Base-by-base conservation (phyloP, 306 rosid genomes). In the Fragaria vesca region DNA sequence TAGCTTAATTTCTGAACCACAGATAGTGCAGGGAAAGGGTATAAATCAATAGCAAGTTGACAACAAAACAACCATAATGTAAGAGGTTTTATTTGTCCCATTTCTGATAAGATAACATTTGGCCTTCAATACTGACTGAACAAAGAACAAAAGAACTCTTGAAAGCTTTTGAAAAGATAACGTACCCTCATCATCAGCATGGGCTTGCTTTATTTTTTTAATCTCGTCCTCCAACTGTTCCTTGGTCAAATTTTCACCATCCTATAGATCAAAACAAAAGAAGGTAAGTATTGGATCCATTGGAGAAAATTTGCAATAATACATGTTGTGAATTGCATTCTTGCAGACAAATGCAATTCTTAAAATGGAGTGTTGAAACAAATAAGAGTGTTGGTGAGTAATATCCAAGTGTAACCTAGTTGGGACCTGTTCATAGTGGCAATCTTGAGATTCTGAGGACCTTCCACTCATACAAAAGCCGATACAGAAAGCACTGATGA, bases 131-230 rank as follows among this genome's bases (percentile, higher is more conserved):
- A 65, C 32, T 30, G 43, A 65, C 46, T 3, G 48, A 20, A 18
- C 71, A 54, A 54, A 54, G 1, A 30, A 15, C 6, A 30, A 30
- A 12, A 15, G 15, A 30, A 63, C 40, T 32, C 36, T 30, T 16
- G 5, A 60, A 60, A 34, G 43, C 4, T 12, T 16, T 62, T 32
- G 2, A 48, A 76, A 66, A 48, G 74, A 68, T 46, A 76, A 70
- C 9, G 43, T 70, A 95, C 99, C 99, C 83, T 95, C 94, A 74
- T 95, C 99, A 78, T 88, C 97, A 73, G 94, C 97, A 81, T 93
- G 97, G 76, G 87, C 97, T 81, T 91, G 86, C 86, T 95, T 95
- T 36, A 95, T 81, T 86, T 91, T 96, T 86, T 81, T 80, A 66
- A 95, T 93, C 83, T 95, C 97, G 38, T 93, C 90, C 80, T 84